Percentiles rank a stretch among this genome's conserved stretches.
phyloP scores from a whole-genome alignment of 208 protist genomes.

The Zelonia costaricensis region DNA sequence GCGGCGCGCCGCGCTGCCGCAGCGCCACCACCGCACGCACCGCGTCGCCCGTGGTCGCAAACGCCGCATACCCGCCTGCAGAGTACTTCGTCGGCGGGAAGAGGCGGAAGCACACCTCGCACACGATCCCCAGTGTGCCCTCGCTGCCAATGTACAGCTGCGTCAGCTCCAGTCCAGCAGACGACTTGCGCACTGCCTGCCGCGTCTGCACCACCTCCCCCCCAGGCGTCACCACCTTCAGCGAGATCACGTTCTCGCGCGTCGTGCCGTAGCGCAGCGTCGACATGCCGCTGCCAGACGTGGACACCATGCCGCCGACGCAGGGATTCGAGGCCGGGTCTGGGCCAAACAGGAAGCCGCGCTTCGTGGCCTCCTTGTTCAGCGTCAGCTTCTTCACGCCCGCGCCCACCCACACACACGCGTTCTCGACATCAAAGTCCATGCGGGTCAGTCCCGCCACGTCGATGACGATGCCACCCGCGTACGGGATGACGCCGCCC shows the following conservation, averaged over 20 bases:
- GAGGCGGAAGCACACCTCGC: slow-evolving; percentile 72
- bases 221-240: slow-evolving; percentile 59
- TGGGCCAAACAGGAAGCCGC: slow-evolving; percentile 55
- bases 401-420: slow-evolving; percentile 65
- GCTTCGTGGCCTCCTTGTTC: slow-evolving; percentile 23
- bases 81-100: slow-evolving; percentile 41
- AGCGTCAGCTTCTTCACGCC: slow-evolving; percentile 64
- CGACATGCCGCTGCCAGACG: slow-evolving; percentile 71
- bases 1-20: slow-evolving; percentile 42
- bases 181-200: slow-evolving; percentile 80
- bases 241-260: slow-evolving; percentile 71
- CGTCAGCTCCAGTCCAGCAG: slow-evolving; percentile 89
- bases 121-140: slow-evolving; percentile 89
- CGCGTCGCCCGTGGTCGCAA: slow-evolving; percentile 47
- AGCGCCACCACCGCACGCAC: slow-evolving; percentile 53
- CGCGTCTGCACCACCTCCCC: slow-evolving; percentile 65
- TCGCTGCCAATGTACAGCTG: slow-evolving; percentile 89
- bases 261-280: slow-evolving; percentile 86
- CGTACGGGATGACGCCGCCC: slow-evolving; percentile 56
- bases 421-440: slow-evolving; percentile 50
- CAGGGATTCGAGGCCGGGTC: slow-evolving; percentile 57
- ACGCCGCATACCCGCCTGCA: slow-evolving; percentile 45
- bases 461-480: slow-evolving; percentile 62
- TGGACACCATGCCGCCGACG: slow-evolving; percentile 80
- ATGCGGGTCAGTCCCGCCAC: slow-evolving; percentile 32